These are phyloP conservation scores for Lachnellula suecica DNA, from an alignment of 2,329 filamentous ascomycete genomes.

Conservation along the genomic window DNA sequence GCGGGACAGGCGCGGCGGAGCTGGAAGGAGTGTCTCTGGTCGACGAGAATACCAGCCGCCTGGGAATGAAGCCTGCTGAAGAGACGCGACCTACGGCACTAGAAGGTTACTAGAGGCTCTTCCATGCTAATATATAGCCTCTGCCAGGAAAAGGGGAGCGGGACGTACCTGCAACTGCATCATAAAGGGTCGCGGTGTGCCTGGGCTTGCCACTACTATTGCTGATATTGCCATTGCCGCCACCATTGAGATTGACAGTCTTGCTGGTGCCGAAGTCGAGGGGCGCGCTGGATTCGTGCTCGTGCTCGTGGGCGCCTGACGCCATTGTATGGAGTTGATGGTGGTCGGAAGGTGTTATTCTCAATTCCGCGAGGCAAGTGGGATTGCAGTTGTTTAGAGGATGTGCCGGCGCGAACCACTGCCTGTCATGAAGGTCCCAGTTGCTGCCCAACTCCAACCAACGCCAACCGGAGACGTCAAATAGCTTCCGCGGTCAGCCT, in stretches of 20 bases:
- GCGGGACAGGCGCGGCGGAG: constrained; percentile 46
- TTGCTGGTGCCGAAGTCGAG: not conserved
- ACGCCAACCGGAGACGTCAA: too few relatives aligned
- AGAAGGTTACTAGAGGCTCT: constrained; percentile 14
- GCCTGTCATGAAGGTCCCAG: too few relatives aligned
- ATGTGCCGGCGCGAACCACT: too few relatives aligned
- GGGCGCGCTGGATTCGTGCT: not conserved
- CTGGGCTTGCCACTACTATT: constrained; percentile 30
- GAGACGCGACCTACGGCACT: constrained; percentile 42
- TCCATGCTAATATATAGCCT: too few relatives aligned
- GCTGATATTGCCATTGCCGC: too few relatives aligned
- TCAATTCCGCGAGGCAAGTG: too few relatives aligned
- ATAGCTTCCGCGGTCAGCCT: too few relatives aligned
- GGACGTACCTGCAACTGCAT: constrained; percentile 67
- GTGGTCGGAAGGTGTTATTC: too few relatives aligned
- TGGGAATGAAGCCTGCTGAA: constrained; percentile 40
- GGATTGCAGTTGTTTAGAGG: too few relatives aligned
- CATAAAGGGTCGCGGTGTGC: constrained; percentile 58
- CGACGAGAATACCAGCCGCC: constrained; percentile 22
- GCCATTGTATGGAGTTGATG: too few relatives aligned
- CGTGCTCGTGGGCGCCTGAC: not conserved
- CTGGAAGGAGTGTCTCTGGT: constrained; percentile 31
- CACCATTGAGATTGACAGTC: too few relatives aligned
- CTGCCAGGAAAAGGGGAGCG: not conserved
- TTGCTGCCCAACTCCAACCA: too few relatives aligned